Percentiles rank a stretch among this genome's conserved stretches.
Conservation (phyloP, 2,329 filamentous ascomycete genomes). For the Colletotrichum gigasporum region DNA sequence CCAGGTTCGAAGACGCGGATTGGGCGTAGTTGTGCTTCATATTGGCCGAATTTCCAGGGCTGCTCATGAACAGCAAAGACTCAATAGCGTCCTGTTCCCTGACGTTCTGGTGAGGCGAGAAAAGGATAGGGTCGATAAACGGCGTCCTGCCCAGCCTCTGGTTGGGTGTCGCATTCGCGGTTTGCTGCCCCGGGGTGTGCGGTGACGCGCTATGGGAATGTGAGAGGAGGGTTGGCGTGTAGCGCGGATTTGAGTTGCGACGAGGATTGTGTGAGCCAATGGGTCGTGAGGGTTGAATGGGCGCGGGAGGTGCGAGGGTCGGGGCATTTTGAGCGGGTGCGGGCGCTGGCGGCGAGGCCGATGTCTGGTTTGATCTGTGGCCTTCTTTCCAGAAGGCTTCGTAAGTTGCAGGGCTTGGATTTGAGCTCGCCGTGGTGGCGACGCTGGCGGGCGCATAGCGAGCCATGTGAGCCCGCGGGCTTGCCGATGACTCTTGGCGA, state of each 20-base stretch:
- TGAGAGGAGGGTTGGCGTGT: conserved; percentile 60
- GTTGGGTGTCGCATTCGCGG: conserved; percentile 36
- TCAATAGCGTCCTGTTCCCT: conserved; percentile 86
- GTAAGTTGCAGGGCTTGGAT: conserved; percentile 40
- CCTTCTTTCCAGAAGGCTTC: conserved; percentile 55
- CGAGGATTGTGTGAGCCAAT: conserved; percentile 51
- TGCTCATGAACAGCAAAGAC: conserved; percentile 83
- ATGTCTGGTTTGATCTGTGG: conserved; percentile 20
- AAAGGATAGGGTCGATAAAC: conserved; percentile 63
- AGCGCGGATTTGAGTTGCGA: conserved; percentile 59
- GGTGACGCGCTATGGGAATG: conserved; percentile 59
- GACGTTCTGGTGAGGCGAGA: conserved; percentile 74
- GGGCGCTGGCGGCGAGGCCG: conserved; percentile 49
- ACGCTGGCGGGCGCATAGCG: conserved; percentile 22
- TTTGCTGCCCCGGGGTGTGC: conserved; percentile 32
- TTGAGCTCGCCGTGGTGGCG: conserved; percentile 38
- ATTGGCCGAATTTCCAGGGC: conserved; percentile 75
- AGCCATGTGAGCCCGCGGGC: conserved; percentile 50
- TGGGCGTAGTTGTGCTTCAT: conserved; percentile 65
- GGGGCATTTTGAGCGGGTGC: conserved; percentile 45
- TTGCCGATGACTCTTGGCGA: conserved; percentile 61
- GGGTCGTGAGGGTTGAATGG: conserved; percentile 59
- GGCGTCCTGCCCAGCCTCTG: conserved; percentile 46
- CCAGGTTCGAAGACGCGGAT: conserved; percentile 40
- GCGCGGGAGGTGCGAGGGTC: conserved; percentile 61